A percentile compares a stretch with the other conserved stretches of the same genome.
These are phyloP conservation scores for Colletotrichum sp. DNA, from an alignment of 2,329 filamentous ascomycete species.

Conservation along the genomic window DNA sequence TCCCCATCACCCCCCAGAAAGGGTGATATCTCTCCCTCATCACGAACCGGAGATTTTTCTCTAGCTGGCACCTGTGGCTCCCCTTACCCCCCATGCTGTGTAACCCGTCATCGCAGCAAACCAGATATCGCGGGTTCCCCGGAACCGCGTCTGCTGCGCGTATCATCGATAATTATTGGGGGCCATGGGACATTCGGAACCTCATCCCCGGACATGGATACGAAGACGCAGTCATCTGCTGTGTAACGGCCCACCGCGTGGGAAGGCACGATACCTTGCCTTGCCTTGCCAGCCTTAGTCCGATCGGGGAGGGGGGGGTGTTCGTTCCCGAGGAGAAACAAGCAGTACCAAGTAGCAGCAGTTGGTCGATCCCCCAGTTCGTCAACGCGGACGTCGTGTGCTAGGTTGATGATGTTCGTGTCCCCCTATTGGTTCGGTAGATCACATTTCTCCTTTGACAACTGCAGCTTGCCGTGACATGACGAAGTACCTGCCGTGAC, in stretches of 20 bases:
- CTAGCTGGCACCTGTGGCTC: background rate
- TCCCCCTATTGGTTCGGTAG: slow-evolving; percentile 4
- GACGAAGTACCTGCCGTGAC: background rate
- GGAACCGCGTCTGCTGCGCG: background rate
- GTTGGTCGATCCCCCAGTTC: slow-evolving; percentile 5
- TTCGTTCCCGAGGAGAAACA: background rate
- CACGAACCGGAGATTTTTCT: background rate
- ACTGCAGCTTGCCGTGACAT: background rate
- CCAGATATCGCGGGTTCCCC: slow-evolving; percentile 14
- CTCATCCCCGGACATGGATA: background rate
- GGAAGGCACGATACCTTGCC: background rate
- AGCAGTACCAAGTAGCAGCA: background rate
- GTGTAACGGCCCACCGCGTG: slow-evolving; percentile 11
- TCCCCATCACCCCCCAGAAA: background rate
- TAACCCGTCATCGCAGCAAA: slow-evolving; percentile 3
- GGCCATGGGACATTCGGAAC: background rate
- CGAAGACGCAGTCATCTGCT: slow-evolving; percentile 11
- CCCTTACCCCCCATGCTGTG: background rate
- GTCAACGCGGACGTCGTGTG: background rate
- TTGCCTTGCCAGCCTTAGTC: background rate
- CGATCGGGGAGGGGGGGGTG: background rate
- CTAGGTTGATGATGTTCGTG: background rate
- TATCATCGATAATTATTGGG: background rate
- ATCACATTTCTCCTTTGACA: background rate
- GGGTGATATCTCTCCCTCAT: background rate